Conservation (phyloP, 768 basidiomycete species). For the Macrolepiota dolichaula region DNA sequence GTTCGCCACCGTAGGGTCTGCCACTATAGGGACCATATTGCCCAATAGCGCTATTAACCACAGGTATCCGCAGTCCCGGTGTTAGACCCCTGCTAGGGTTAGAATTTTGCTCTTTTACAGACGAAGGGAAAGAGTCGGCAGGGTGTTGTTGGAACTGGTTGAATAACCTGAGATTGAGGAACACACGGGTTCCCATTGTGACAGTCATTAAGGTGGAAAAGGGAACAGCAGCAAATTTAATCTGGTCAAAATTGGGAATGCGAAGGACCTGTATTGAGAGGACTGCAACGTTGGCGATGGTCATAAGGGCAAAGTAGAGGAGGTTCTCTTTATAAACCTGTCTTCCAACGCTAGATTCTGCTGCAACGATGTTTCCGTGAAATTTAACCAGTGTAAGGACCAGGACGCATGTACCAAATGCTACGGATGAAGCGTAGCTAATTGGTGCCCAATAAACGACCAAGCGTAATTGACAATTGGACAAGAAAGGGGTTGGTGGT, state of each 20-base stretch:
- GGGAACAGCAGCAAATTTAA: conserved; percentile 1
- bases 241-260: not conserved
- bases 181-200: conserved; percentile 6
- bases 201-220: conserved; percentile 10
- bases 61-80: not conserved
- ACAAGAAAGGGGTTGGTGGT: not conserved
- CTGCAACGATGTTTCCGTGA: not conserved
- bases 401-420: conserved; percentile 3
- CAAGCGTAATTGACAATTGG: conserved; percentile 1
- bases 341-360: not conserved
- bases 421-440: conserved; percentile 10
- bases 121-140: not conserved
- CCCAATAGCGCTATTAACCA: not conserved
- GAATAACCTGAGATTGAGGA: conserved; percentile 6
- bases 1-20: not conserved
- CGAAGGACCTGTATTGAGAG: conserved; percentile 1
- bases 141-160: not conserved
- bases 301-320: conserved; percentile 6
- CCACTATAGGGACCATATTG: not conserved
- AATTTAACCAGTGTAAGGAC: not conserved
- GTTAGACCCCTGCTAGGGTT: not conserved
- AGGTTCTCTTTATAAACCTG: conserved; percentile 6
- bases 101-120: not conserved
- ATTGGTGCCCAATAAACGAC: conserved; percentile 1
- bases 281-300: not conserved